Percentiles rank a stretch among this genome's conserved stretches.
phyloP scores from a whole-genome alignment of 768 basidiomycete genomes.

The Strobilomyces echinocephalus region DNA sequence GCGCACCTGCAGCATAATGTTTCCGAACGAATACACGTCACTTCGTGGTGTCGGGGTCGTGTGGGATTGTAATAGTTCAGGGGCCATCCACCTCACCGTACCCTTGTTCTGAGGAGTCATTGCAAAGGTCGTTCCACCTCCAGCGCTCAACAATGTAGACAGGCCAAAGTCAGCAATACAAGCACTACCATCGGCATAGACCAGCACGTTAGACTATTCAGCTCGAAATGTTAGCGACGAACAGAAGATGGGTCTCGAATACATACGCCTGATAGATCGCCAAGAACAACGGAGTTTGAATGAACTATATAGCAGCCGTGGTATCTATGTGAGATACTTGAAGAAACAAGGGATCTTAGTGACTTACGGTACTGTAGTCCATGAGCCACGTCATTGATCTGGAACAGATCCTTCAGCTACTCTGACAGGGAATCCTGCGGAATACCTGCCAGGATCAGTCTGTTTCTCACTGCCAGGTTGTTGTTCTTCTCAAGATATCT shows the following conservation, averaged over 20 bases:
- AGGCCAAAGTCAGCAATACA: conserved; percentile 10
- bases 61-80: background rate
- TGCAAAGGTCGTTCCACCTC: background rate
- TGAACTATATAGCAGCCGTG: background rate
- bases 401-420: background rate
- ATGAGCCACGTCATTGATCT: background rate
- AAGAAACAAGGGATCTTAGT: background rate
- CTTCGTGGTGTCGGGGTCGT: background rate
- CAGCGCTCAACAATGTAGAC: background rate
- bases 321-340: background rate
- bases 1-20: background rate
- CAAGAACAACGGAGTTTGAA: background rate
- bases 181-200: background rate
- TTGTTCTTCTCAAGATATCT: background rate
- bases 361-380: conserved; percentile 2
- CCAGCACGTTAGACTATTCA: background rate
- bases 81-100: conserved; percentile 3
- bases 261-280: conserved; percentile 1
- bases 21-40: conserved; percentile 6
- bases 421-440: background rate
- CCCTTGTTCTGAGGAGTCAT: background rate
- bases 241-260: background rate
- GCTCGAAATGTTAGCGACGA: background rate
- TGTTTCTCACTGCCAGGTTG: background rate
- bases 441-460: background rate